Conservation (phyloP, 371 early-diverging fungal species). For the Rhizomucor pusillus region DNA sequence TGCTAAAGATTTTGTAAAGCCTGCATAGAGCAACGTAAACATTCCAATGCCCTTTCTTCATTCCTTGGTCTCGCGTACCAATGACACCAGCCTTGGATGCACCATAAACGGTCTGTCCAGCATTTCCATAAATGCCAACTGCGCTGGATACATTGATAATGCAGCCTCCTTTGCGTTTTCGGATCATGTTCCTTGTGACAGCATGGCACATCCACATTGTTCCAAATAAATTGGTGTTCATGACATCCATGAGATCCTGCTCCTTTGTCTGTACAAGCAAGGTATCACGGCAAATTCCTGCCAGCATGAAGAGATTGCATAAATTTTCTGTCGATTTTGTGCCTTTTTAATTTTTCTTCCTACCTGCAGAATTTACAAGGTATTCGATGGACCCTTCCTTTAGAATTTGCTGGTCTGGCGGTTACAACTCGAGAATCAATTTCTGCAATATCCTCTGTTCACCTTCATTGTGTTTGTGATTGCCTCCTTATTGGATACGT, state of each 20-base stretch:
- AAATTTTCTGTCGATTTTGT: not conserved
- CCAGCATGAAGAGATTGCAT: conserved; percentile 2
- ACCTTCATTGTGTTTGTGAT: conserved; percentile 47
- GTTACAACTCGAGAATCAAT: not conserved
- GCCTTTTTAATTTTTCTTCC: not conserved
- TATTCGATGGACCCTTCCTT: conserved; percentile 42
- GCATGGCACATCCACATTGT: conserved; percentile 65
- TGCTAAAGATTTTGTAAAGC: conserved; percentile 80
- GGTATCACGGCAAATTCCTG: conserved; percentile 59
- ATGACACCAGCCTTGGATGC: conserved; percentile 86
- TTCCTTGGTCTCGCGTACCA: conserved; percentile 40
- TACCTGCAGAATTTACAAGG: conserved; percentile 66
- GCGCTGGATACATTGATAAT: conserved; percentile 87
- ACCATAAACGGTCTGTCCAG: conserved; percentile 77
- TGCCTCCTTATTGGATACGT: conserved; percentile 41
- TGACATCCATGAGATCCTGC: conserved; percentile 48
- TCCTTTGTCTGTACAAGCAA: conserved; percentile 51
- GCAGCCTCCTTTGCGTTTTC: conserved; percentile 58
- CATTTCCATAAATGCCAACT: conserved; percentile 74
- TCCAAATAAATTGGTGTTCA: conserved; percentile 73
- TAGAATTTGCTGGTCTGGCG: conserved; percentile 16
- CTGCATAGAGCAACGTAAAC: conserved; percentile 22
- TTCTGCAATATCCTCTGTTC: not conserved
- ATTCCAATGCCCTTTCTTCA: not conserved
- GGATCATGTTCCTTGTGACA: conserved; percentile 56